Conservation (phyloP, 2,329 filamentous ascomycete species). For the Aspergillus puulaauensis region DNA sequence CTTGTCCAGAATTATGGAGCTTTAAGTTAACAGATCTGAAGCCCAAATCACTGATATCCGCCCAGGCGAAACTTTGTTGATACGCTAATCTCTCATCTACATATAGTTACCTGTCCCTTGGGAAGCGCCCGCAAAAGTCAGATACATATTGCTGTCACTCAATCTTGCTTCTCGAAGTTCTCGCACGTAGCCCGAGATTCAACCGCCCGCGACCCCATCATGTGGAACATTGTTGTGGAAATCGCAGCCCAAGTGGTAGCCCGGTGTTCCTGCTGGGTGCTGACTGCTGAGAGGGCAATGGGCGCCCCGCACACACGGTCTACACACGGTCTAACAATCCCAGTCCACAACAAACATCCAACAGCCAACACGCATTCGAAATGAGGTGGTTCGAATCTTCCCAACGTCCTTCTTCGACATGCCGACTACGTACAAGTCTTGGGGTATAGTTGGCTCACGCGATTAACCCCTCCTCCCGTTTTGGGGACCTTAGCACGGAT, state of each 20-base stretch:
- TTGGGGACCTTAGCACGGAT: not conserved
- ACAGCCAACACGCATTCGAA: not conserved
- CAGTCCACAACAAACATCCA: not conserved
- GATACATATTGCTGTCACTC: not conserved
- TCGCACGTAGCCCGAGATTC: not conserved
- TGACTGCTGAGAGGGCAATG: not conserved
- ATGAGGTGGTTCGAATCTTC: not conserved
- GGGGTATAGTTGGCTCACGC: not conserved
- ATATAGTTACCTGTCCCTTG: constrained; percentile 2
- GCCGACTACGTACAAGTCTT: not conserved
- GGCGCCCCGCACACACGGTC: not conserved
- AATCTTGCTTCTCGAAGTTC: not conserved
- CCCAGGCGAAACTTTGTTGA: constrained; percentile 2
- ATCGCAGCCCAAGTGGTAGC: not conserved
- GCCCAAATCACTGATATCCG: not conserved
- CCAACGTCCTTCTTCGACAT: not conserved
- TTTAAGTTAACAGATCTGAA: constrained; percentile 1
- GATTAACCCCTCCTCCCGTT: not conserved
- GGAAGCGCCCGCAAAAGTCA: not conserved
- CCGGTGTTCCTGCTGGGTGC: no score
- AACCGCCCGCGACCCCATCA: not conserved
- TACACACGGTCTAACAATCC: not conserved
- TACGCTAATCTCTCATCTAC: constrained; percentile 1
- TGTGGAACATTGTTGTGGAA: not conserved
- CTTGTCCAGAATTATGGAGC: not conserved